Base-by-base conservation (phyloP, 768 basidiomycete species). In the Lentinula sp. region DNA sequence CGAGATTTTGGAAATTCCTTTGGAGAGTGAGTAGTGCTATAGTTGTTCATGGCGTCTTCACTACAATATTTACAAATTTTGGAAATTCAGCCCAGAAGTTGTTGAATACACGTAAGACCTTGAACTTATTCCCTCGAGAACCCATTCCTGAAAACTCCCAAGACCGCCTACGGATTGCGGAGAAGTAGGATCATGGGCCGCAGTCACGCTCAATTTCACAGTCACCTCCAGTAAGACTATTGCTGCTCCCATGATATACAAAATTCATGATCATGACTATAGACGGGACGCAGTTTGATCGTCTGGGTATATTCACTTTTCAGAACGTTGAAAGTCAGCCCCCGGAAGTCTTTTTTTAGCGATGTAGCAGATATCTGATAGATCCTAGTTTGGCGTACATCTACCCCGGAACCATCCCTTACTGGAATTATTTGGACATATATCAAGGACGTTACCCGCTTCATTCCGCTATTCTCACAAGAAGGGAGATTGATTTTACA, bases 161-260 rank as follows among this genome's bases (percentile, higher is more conserved):
- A 90, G 88, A 18, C 90, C 90, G 23, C 88, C 89, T 0, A 82
- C 82, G 11, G 81, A 86, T 65, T 92, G 90, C 70, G 89, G 90
- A 18, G 69, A 76, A 2, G 74, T 80, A 21, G 88, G 90, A 3
- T 82, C 86, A 3, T 92, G 90, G 90, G 82, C 87, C 7, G 89
- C 83, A 0, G 78, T 92, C 35, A 87, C 84, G 7, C 74, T 91
- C 42, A 91, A 91, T 68, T 85, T 90, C 65, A 91, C 90, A 0
- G 87, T 87, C 21, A 87, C 88, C 2, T 86, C 84, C 60, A 91
- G 55, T 56, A 43, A 4, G 55, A n/a, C 1, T 39, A 28, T 31
- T 56, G 10, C 40, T 23, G 23, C 32, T 23, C 21, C 10, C 5
- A 5, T n/a, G n/a, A n/a, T 10, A 4, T 15, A 9, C 23, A 4